Base-by-base conservation (phyloP, 768 basidiomycete species). In the Dioszegia crocea region DNA sequence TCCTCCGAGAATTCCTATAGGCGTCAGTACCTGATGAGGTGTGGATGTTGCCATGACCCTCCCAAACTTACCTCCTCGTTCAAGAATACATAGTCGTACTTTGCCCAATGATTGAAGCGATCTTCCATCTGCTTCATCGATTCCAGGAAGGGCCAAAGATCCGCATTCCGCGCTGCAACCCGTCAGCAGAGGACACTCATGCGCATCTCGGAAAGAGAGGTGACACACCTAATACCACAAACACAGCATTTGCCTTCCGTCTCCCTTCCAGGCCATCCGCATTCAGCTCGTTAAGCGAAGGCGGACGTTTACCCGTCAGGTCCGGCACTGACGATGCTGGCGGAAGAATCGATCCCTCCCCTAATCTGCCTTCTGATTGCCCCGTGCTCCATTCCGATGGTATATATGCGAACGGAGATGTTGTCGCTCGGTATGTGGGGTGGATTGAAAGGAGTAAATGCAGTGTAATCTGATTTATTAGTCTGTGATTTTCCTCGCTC, bases 51-150 rank as follows among this genome's bases (percentile, higher is more conserved):
- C n/a, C n/a, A n/a, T n/a, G n/a, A n/a, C n/a, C n/a, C n/a, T n/a
- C n/a, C n/a, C n/a, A n/a, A n/a, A n/a, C 67, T 36, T 50, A 69
- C 70, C 48, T 77, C 85, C 50, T 92, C 89, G 73, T 92, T 91
- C 38, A 93, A 80, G 67, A 91, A 84, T n/a, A 88, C 84, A 79
- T 86, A 91, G 9, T 88, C 88, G 75, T 91, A 91, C 21, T 82
- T 81, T 65, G 84, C 88, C 60, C 81, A 83, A 43, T 80, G 79
- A 77, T 97, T 97, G 79, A 96, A 96, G 39, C 87, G 80, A 71
- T 89, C 87, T 78, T 98, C 94, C 78, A 91, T 77, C 74, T 87
- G 84, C 69, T 86, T 84, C 76, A 88, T 81, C 63, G 84, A 86
- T 63, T 79, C 82, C 39, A 85, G 67, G 52, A 88, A 82, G 4